Percentiles rank a stretch among this genome's conserved stretches.
Evolutionary conservation across 306 rosid genomes (phyloP).

Genomic region (Sicyos baderoa): DNA sequence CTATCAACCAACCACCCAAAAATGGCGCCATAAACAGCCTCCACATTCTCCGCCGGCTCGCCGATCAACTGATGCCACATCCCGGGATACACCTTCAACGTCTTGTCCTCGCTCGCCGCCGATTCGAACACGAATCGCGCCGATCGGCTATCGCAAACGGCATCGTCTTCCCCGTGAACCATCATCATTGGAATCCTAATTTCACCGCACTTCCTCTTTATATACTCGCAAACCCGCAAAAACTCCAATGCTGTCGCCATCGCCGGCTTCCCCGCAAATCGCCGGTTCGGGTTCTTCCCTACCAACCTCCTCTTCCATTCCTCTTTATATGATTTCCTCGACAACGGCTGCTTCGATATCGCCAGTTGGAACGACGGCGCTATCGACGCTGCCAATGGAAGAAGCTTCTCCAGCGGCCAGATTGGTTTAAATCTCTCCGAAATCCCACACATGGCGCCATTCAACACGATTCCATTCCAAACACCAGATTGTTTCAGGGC

Average conservation of each 20-base stretch:
- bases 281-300: slow-evolving; percentile 17
- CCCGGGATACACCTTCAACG: slow-evolving; percentile 13
- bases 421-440: slow-evolving; percentile 18
- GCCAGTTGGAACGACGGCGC: slow-evolving; percentile 7
- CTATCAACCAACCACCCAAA: slow-evolving; percentile 10
- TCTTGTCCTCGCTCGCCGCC: slow-evolving; percentile 21
- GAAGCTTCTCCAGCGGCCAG: slow-evolving; percentile 23
- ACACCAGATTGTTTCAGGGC: slow-evolving; percentile 5
- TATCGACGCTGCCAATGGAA: slow-evolving; percentile 13
- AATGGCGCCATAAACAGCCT: slow-evolving; percentile 15
- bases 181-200: slow-evolving; percentile 14
- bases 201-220: slow-evolving; percentile 12
- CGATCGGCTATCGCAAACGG: slow-evolving; percentile 1
- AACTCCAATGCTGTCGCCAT: slow-evolving; percentile 22
- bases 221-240: slow-evolving; percentile 14
- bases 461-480: slow-evolving; percentile 19
- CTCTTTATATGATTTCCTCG: slow-evolving; percentile 19
- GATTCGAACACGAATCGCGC: slow-evolving; percentile 20
- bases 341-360: slow-evolving; percentile 15
- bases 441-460: slow-evolving; percentile 21
- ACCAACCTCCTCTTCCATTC: slow-evolving; percentile 24
- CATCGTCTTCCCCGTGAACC: slow-evolving; percentile 23
- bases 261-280: slow-evolving; percentile 12
- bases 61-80: slow-evolving; percentile 23
- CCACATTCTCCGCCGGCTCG: slow-evolving; percentile 18